A percentile compares a stretch with the other conserved stretches of the same genome.
These are phyloP conservation scores for Fraxinus americana DNA, from an alignment of 257 asterid genomes.

Conservation along the genomic window DNA sequence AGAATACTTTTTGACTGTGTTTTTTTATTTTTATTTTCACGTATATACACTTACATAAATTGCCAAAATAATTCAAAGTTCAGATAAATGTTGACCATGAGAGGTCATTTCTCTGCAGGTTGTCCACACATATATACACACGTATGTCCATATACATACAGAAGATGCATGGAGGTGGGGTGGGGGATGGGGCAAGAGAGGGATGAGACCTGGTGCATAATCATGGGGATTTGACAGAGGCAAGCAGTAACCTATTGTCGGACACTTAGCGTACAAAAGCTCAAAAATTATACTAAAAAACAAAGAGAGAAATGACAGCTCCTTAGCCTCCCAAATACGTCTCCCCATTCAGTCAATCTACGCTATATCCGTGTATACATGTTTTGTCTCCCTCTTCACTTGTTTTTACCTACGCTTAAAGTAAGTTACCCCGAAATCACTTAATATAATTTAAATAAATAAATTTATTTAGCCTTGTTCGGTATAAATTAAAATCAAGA, in stretches of 20 bases:
- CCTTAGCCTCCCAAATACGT: constrained; percentile 27
- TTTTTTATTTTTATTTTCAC: too few species aligned
- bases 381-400: constrained; percentile 17
- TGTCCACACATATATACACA: too few species aligned
- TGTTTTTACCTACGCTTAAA: background rate
- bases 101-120: constrained; percentile 34
- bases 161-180: background rate
- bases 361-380: background rate
- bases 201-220: constrained; percentile 46
- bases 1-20: too few species aligned
- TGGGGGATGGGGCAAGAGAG: background rate
- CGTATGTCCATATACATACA: too few species aligned
- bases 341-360: background rate
- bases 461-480: background rate
- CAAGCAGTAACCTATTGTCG: constrained; percentile 52
- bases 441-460: too few species aligned
- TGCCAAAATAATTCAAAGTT: background rate
- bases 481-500: too few species aligned
- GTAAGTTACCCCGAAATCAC: too few species aligned
- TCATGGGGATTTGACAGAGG: constrained; percentile 51
- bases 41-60: background rate
- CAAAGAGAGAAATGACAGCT: constrained; percentile 51
- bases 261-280: constrained; percentile 45
- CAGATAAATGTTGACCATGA: constrained; percentile 25
- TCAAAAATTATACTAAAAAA: constrained; percentile 29